Evolutionary conservation across 768 basidiomycete genomes (phyloP), one percentile per base, ranked within the genome.

Genomic region (Russula foetens): DNA sequence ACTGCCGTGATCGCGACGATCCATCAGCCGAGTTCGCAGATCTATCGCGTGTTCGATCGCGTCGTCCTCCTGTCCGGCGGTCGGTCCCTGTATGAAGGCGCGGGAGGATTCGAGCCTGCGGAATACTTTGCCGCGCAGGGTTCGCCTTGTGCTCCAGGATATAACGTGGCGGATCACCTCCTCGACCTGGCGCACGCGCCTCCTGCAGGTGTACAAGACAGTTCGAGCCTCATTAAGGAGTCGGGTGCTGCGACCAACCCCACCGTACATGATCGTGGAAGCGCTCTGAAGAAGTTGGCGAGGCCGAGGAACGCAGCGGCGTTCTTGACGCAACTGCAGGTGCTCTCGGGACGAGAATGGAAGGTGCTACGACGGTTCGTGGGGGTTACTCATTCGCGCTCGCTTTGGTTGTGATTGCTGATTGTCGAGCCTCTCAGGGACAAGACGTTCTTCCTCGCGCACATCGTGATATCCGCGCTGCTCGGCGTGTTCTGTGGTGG

Each of bases 121-220:
- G 79, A 82, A 12, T 79, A 88, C 69, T 90, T 95, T 68, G 76
- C 81, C 1, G 54, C 62, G 9, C 68, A 60, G 11, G 70, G 68
- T 58, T 71, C 68, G 64, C 73, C 79, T 11, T 92, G 85, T 67
- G 86, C 82, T 8, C 78, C 84, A 51, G 92, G 91, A 0, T 94
- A 95, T 75, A 97, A 97, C 67, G 81, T 95, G 19, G 93, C 95
- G 0, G 95, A 98, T 70, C 90, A 95, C 68, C 79, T 97, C 12
- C 78, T 98, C 23, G 94, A 97, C 65, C 80, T 98, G 53, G 93
- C 93, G 1, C 86, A 83, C 67, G 82, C 83, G 51, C 78, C 83
- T 51, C 78, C 83, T 77, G 7, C 71, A 71, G 31, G 70, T 35
- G 35, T 12, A n/a, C n/a, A 83, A 1, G 81, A 83, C 75, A 74